These are phyloP conservation scores for Calonectria leucothoes DNA, from an alignment of 2,329 filamentous ascomycete species.

Conservation along the genomic window DNA sequence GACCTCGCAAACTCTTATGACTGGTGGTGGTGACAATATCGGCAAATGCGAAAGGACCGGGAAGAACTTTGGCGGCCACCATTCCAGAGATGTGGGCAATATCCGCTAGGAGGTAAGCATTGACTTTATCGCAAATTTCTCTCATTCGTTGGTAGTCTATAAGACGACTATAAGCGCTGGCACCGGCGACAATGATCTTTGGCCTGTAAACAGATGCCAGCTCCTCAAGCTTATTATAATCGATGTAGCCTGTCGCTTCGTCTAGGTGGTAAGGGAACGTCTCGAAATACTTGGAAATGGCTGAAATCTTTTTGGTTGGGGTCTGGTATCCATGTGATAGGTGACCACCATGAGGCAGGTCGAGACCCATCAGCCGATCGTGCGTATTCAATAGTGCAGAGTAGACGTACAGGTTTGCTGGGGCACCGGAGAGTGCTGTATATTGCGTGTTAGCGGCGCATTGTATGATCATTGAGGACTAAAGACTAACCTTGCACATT, in stretches of 20 bases:
- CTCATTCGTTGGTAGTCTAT: constrained; percentile 97
- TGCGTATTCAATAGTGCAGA: constrained; percentile 93
- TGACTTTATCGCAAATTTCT: constrained; percentile 88
- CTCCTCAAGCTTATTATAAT: constrained; percentile 92
- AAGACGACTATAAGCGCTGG: constrained; percentile 93
- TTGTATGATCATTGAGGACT: neutral
- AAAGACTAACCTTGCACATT: constrained; percentile 85
- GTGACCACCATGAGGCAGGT: constrained; percentile 96
- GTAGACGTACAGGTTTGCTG: constrained; percentile 91
- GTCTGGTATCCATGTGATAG: constrained; percentile 98
- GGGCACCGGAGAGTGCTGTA: constrained; percentile 79
- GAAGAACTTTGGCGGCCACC: constrained; percentile 90
- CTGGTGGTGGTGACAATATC: constrained; percentile 98
- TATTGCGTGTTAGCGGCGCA: constrained; percentile 12
- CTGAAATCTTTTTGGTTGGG: constrained; percentile 94
- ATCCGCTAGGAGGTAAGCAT: constrained; percentile 92
- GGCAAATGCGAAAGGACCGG: constrained; percentile 87
- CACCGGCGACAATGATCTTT: constrained; percentile 94
- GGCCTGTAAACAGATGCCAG: constrained; percentile 90
- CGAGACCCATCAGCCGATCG: constrained; percentile 95
- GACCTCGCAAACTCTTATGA: constrained; percentile 96
- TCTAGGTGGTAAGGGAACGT: constrained; percentile 95
- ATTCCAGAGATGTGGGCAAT: constrained; percentile 98
- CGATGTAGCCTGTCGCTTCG: constrained; percentile 90
- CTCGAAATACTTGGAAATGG: constrained; percentile 98